A percentile compares a stretch with the other conserved stretches of the same genome.
Conservation (phyloP, 371 early-diverging fungal genomes). For the Circinella minor region DNA sequence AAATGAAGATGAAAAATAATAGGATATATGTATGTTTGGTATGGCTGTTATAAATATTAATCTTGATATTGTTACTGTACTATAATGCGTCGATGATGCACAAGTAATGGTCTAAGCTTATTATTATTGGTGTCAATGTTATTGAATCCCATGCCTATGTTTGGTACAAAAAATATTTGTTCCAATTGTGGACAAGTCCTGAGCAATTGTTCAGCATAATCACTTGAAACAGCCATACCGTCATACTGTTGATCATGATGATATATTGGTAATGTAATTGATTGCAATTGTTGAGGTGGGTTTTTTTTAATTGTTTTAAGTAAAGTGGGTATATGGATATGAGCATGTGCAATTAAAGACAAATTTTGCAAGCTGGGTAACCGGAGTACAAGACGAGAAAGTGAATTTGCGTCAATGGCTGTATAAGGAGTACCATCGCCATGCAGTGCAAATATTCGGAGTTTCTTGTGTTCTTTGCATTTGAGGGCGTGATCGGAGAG, state of each 20-base stretch:
- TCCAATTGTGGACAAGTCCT: not conserved
- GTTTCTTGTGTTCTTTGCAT: conserved; percentile 15
- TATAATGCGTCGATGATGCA: conserved; percentile 6
- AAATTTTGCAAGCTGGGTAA: conserved; percentile 30
- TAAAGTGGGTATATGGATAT: conserved; percentile 38
- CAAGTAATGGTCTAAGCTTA: not conserved
- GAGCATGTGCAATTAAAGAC: conserved; percentile 27
- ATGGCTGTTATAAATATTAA: not conserved
- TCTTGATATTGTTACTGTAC: not conserved
- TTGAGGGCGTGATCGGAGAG: conserved; percentile 38
- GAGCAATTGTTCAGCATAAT: not conserved
- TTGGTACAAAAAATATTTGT: conserved; percentile 5
- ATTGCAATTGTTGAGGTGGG: not conserved
- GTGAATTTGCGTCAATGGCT: conserved; percentile 34
- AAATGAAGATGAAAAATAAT: no score
- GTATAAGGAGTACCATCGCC: conserved; percentile 23
- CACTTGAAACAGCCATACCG: not conserved
- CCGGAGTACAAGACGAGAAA: conserved; percentile 28
- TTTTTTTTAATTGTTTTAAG: not conserved
- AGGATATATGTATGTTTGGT: no score
- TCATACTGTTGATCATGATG: conserved; percentile 3
- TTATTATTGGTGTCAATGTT: not conserved
- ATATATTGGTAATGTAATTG: not conserved
- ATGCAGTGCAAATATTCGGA: conserved; percentile 24
- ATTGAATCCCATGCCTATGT: not conserved